Evolutionary conservation across 2,329 filamentous ascomycete genomes (phyloP), one percentile per base, ranked within the genome.

Genomic region (Penicillium occitanis): DNA sequence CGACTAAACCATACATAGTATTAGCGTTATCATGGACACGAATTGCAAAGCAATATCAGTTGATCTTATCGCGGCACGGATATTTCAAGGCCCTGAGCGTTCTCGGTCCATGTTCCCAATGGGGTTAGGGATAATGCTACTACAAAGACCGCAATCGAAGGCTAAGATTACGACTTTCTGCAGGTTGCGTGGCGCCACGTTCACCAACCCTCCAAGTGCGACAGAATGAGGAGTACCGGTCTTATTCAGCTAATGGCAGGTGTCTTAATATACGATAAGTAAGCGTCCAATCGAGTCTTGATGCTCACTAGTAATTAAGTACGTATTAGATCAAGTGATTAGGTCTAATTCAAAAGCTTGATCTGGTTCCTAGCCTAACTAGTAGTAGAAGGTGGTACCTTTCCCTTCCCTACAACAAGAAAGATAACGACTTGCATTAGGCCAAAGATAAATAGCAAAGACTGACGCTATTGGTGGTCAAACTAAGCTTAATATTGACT

Each of bases 341-440:
- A 19, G n/a, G n/a, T 17, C 30, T 42, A 46, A 28, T 61, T 22
- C 25, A 35, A 61, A 57, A 33, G 22, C 58, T 61, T 46, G 28
- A 35, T 57, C 51, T 57, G 37, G 33, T 48, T n/a, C 25, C 3
- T 13, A 44, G 10, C 14, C 58, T 44, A 42, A 61, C 58, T 35
- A 46, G 37, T 33, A 61, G 48, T 44, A 61, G 58, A 61, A 61
- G 58, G 58, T 61, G 22, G 58, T 61, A 61, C 51, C 51, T 57
- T 37, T 37, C 30, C 30, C 17, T 37, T 30, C 51, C 30, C 22
- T 33, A 48, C 7, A 44, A 30, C 28, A 19, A 30, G 22, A 19
- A 50, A 61, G 59, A 61, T 61, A 61, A 61, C 42, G 42, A 33
- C 25, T n/a, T n/a, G 42, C 42, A 44, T 48, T n/a, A 25, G 7